Base-by-base conservation (phyloP, 148 eudicot genomes). In the Chenopodium formosanum region DNA sequence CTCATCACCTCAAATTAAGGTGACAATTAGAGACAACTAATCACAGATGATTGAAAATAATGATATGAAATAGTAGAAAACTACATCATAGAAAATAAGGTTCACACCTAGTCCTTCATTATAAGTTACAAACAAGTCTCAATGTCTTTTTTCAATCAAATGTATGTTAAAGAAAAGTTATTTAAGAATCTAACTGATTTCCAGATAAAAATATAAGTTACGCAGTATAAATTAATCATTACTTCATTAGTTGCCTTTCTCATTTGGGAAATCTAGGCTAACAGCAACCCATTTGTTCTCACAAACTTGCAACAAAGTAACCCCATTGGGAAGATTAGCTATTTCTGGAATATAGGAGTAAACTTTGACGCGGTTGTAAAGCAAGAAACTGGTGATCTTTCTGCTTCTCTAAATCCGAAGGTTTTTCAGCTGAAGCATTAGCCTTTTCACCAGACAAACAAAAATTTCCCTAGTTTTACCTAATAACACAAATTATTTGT, bases 251-350 rank as follows among this genome's bases (percentile, higher is more conserved):
- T 75, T 50, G 47, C 23, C 27, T 70, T 68, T 77, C 74, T 85
- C 78, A 53, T 79, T 73, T 31, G 87, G 85, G 63, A 86, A 90
- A 48, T 87, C 89, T 82, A 88, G 77, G 87, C 86, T 80, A 48
- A 88, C 86, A 50, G 73, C 79, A 37, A 83, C 84, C 90, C 89
- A 89, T 64, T 81, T 86, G 78, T 47, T 72, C 27, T 89, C 84
- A 11, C 50, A 77, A 69, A 88, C 81, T 14, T 90, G 89, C 40
- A 88, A 71, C 67, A 91, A 70, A n/a, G 83, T 85, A 52, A 82
- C 72, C 20, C 89, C 92, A 72, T 81, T 69, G 14, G 88, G 88
- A 62, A 88, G 58, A 22, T 20, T 46, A 37, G 72, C 66, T 32
- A 67, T 75, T 70, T 83, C 82, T 9, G 92, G 89, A 75, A 84